phyloP scores from a whole-genome alignment of 108 stramenopile genomes.

The Asterionellopsis glacialis region DNA sequence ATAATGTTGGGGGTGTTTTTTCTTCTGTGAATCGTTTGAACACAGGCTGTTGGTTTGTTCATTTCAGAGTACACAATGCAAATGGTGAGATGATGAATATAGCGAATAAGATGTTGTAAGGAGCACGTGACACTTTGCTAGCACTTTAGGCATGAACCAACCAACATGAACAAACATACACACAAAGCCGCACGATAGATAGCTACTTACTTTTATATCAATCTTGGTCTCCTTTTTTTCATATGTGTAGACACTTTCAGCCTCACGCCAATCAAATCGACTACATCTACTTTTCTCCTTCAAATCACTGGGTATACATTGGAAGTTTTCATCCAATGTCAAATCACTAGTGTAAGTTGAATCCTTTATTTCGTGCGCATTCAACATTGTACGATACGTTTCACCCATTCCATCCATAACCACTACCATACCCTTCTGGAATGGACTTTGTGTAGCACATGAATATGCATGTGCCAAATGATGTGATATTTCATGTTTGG shows the following conservation, averaged over 20 bases:
- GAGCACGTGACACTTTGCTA: too few species aligned
- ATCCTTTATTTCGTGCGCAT: constrained; percentile 31
- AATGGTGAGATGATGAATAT: too few species aligned
- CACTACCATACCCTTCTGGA: constrained; percentile 79
- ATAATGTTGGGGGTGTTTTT: constrained; percentile 59
- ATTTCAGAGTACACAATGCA: too few species aligned
- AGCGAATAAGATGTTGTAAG: too few species aligned
- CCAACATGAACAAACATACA: too few species aligned
- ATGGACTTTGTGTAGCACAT: constrained; percentile 77
- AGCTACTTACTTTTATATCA: constrained; percentile 6
- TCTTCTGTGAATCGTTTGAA: constrained; percentile 92
- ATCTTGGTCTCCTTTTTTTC: constrained; percentile 33
- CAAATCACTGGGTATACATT: constrained; percentile 75
- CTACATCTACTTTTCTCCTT: constrained; percentile 33
- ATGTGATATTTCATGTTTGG: constrained; percentile 82
- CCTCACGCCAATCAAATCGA: constrained; percentile 87
- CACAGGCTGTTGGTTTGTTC: constrained; percentile 59
- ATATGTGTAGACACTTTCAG: constrained; percentile 88
- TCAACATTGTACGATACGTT: constrained; percentile 81
- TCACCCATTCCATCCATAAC: constrained; percentile 97
- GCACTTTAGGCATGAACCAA: too few species aligned
- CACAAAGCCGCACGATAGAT: too few species aligned
- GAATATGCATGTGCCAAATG: constrained; percentile 95
- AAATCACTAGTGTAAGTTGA: constrained; percentile 74
- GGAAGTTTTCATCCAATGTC: constrained; percentile 37